phyloP scores from a whole-genome alignment of 257 asterid species.

The Salvia miltiorrhiza region DNA sequence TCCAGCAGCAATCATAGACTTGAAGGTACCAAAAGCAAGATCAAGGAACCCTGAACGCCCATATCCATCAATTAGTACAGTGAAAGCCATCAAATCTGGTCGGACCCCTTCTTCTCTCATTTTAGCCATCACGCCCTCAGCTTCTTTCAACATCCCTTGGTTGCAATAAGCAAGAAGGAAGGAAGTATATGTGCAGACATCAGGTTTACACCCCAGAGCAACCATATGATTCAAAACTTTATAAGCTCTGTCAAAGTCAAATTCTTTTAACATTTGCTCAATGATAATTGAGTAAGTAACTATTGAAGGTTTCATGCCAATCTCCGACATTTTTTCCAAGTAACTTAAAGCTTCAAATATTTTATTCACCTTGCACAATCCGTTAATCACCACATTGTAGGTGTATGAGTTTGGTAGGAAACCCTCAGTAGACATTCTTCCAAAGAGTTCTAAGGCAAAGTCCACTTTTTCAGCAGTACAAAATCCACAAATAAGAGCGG shows the following conservation, averaged over 20 bases:
- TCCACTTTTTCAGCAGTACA: slow-evolving; percentile 49
- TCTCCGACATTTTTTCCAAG: slow-evolving; percentile 48
- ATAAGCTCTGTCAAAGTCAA: slow-evolving; percentile 54
- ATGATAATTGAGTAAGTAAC: slow-evolving; percentile 59
- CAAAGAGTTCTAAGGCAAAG: slow-evolving; percentile 46
- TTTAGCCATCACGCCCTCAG: slow-evolving; percentile 50
- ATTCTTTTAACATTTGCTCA: slow-evolving; percentile 57
- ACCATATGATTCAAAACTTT: slow-evolving; percentile 43
- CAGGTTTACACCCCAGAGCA: slow-evolving; percentile 54
- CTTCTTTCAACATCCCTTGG: slow-evolving; percentile 65
- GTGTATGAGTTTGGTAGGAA: slow-evolving; percentile 52
- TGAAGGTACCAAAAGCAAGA: slow-evolving; percentile 49
- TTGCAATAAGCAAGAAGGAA: slow-evolving; percentile 74
- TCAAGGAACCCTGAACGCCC: slow-evolving; percentile 57
- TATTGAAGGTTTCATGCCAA: slow-evolving; percentile 48
- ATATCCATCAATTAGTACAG: slow-evolving; percentile 70
- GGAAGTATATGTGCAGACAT: slow-evolving; percentile 70
- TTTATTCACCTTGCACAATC: slow-evolving; percentile 54
- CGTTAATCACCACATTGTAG: slow-evolving; percentile 59
- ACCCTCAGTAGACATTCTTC: slow-evolving; percentile 48
- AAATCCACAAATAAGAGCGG: slow-evolving; percentile 62
- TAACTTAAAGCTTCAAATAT: slow-evolving; percentile 44
- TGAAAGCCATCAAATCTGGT: slow-evolving; percentile 64
- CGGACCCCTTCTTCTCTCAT: slow-evolving; percentile 49
- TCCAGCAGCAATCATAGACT: slow-evolving; percentile 56